Conservation (phyloP, 768 basidiomycete genomes). For the Lanmaoa rubissima region DNA sequence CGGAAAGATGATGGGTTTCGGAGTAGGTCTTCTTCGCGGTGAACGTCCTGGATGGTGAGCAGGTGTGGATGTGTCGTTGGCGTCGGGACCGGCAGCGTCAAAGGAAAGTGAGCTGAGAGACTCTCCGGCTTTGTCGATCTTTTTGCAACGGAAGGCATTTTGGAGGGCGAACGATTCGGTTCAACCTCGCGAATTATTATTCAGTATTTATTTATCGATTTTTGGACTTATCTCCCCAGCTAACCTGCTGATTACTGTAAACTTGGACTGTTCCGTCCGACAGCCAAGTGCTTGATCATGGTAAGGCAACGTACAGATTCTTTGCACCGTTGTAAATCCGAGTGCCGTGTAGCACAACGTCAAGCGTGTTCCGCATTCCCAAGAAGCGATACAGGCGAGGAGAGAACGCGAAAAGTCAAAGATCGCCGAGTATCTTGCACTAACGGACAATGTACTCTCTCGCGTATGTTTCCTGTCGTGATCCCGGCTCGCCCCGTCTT, state of each 20-base stretch:
- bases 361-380: constrained; percentile 56
- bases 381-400: constrained; percentile 63
- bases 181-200: constrained; percentile 1
- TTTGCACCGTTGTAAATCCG: constrained; percentile 1
- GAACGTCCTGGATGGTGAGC: constrained; percentile 70
- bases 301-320: constrained; percentile 16
- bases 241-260: too few relatives aligned
- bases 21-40: constrained; percentile 91
- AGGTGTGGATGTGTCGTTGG: constrained; percentile 77
- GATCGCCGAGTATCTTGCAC: constrained; percentile 69
- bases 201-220: constrained; percentile 5
- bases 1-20: constrained; percentile 89
- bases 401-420: constrained; percentile 70
- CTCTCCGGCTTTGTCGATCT: constrained; percentile 49
- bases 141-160: constrained; percentile 58
- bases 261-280: not conserved
- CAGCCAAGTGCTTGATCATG: constrained; percentile 13
- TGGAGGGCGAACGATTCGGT: constrained; percentile 5
- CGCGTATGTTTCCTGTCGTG: constrained; percentile 45
- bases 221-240: not conserved
- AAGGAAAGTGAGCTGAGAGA: constrained; percentile 65
- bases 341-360: constrained; percentile 57
- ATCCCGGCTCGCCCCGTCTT: not conserved
- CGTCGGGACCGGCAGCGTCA: constrained; percentile 82
- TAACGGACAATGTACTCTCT: constrained; percentile 62